phyloP scores from a whole-genome alignment of 164 flowering plant species.

The Liriodendron chinense region DNA sequence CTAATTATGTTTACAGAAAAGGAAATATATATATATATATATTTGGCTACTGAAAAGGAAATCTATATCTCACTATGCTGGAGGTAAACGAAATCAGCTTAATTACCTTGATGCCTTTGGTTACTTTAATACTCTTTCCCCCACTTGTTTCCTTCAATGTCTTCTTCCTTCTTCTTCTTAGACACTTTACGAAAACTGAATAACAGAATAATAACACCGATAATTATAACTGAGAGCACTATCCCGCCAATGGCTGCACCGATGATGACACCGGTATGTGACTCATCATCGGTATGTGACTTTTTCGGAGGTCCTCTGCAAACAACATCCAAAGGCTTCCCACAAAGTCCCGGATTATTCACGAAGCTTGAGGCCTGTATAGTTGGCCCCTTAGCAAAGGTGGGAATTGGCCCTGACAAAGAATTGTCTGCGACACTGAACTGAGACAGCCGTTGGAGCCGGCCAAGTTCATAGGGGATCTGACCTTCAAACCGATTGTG shows the following conservation, averaged over 20 bases:
- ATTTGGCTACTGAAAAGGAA: too few species aligned
- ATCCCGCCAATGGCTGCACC: conserved; percentile 58
- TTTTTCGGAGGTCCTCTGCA: conserved; percentile 30
- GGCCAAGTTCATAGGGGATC: conserved; percentile 50
- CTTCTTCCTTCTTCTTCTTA: too few species aligned
- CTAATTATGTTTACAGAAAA: too few species aligned
- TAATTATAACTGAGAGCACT: too few species aligned
- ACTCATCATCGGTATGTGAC: too few species aligned
- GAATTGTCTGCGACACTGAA: conserved; percentile 56
- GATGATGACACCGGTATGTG: conserved; percentile 34
- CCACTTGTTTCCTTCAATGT: conserved; percentile 59
- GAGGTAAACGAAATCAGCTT: too few species aligned
- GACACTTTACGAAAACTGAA: too few species aligned
- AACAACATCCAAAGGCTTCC: background rate
- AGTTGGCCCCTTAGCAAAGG: conserved; percentile 9
- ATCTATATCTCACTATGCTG: too few species aligned
- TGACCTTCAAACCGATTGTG: conserved; percentile 48
- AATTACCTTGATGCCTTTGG: too few species aligned
- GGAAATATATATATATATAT: too few species aligned
- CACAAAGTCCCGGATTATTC: conserved; percentile 12
- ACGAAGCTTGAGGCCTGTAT: background rate
- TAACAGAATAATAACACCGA: too few species aligned
- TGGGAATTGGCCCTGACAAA: conserved; percentile 59
- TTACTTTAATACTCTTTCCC: too few species aligned
- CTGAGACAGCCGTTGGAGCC: conserved; percentile 41